Percentiles rank a stretch among this genome's conserved stretches.
These are phyloP conservation scores for Paramecium sonneborni DNA, from an alignment of 73 alveolate genomes.

Conservation along the genomic window DNA sequence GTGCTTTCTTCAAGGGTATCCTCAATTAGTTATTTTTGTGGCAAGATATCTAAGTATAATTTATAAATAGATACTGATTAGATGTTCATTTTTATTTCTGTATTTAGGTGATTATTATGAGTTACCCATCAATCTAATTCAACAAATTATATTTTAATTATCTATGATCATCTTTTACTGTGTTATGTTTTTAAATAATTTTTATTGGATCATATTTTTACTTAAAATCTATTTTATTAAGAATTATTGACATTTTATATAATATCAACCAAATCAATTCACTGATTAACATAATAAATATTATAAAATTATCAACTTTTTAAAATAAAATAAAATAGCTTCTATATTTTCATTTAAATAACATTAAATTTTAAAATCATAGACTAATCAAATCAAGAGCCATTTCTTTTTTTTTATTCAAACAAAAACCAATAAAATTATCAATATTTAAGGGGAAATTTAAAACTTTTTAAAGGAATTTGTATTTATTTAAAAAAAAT, in stretches of 20 bases:
- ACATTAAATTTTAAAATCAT: neutral
- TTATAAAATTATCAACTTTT: neutral
- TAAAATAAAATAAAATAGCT: neutral
- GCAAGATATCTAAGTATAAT: neutral
- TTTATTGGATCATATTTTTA: neutral
- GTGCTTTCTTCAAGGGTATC: neutral
- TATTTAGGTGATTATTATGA: neutral
- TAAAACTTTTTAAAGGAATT: too few relatives aligned
- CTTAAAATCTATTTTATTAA: neutral
- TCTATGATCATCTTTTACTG: neutral
- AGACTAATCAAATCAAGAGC: neutral
- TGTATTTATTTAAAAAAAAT: too few relatives aligned
- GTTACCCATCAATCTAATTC: neutral
- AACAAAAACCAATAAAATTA: too few relatives aligned
- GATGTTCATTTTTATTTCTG: neutral
- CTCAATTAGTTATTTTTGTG: neutral
- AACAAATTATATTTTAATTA: neutral
- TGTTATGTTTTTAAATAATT: neutral
- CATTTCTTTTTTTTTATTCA: neutral
- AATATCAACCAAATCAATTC: neutral
- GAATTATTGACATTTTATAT: neutral
- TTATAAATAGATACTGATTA: neutral
- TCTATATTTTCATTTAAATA: neutral
- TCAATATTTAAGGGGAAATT: too few relatives aligned
- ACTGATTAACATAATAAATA: neutral